Evolutionary conservation across 2,329 filamentous ascomycete species (phyloP).

Genomic region (Arthrobotrys pseudoclavata): DNA sequence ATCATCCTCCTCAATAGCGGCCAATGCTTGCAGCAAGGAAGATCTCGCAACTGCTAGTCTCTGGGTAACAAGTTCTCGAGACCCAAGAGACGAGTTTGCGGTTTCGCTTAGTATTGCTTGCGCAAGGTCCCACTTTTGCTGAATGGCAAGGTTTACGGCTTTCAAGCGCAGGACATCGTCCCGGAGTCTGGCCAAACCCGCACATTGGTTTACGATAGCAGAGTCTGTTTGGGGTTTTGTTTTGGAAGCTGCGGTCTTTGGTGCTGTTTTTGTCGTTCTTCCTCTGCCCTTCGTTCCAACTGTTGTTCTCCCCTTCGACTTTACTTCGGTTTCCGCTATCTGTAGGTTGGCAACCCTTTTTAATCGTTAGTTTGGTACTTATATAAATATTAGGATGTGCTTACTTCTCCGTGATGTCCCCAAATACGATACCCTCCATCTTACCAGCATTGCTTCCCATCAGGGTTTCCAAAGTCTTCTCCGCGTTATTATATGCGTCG

Average conservation of each 20-base stretch:
- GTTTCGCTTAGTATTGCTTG: constrained; percentile 71
- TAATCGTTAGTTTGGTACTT: constrained; percentile 61
- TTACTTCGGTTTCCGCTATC: constrained; percentile 62
- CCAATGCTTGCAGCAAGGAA: constrained; percentile 77
- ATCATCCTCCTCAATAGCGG: constrained; percentile 81
- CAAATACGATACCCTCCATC: constrained; percentile 66
- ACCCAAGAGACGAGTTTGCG: constrained; percentile 67
- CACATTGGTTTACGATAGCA: constrained; percentile 64
- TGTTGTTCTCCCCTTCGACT: constrained; percentile 47
- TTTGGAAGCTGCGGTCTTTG: constrained; percentile 62
- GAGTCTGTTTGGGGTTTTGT: constrained; percentile 61
- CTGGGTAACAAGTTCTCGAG: constrained; percentile 68
- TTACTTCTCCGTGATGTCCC: constrained; percentile 70
- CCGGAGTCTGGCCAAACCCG: constrained; percentile 67
- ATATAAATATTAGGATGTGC: background rate
- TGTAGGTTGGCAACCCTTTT: constrained; percentile 55
- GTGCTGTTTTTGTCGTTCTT: constrained; percentile 24
- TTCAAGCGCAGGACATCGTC: constrained; percentile 70
- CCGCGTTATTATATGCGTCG: constrained; percentile 69
- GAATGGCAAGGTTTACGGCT: constrained; percentile 68
- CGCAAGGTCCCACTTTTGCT: constrained; percentile 72
- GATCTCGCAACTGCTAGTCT: constrained; percentile 77
- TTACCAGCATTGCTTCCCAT: constrained; percentile 56
- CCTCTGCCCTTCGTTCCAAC: constrained; percentile 63
- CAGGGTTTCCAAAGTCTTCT: constrained; percentile 68